Evolutionary conservation across 2,329 filamentous ascomycete species (phyloP).

Genomic region (Neofusicoccum sp.): DNA sequence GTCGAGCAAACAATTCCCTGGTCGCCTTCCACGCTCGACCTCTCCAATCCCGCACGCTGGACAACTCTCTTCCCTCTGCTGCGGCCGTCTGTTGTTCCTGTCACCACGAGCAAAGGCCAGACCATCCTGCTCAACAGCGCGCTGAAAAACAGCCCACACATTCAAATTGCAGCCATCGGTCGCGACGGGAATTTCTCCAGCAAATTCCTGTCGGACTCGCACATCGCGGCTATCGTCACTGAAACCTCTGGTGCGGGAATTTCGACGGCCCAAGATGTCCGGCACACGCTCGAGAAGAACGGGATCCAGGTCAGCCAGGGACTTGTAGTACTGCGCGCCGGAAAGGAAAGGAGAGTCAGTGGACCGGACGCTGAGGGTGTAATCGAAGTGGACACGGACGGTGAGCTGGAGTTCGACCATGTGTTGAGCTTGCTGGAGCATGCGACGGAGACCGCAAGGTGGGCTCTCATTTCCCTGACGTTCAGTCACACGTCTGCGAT

Average conservation of each 20-base stretch:
- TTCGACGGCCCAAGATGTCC: slow-evolving; percentile 29
- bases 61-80: slow-evolving; percentile 33
- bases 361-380: slow-evolving; percentile 26
- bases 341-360: slow-evolving; percentile 23
- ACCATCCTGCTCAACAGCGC: slow-evolving; percentile 32
- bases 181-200: slow-evolving; percentile 33
- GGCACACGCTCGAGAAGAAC: slow-evolving; percentile 24
- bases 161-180: slow-evolving; percentile 30
- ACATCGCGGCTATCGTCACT: slow-evolving; percentile 32
- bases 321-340: slow-evolving; percentile 29
- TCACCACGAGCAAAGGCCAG: slow-evolving; percentile 28
- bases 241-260: slow-evolving; percentile 26
- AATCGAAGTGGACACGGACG: slow-evolving; percentile 27
- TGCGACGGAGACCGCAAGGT: slow-evolving; percentile 26
- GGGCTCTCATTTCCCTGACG: not conserved
- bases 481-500: too few species aligned
- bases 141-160: slow-evolving; percentile 24
- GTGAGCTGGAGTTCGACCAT: slow-evolving; percentile 34
- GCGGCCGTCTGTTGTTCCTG: slow-evolving; percentile 28
- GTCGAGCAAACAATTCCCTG: slow-evolving; percentile 38
- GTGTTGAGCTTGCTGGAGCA: slow-evolving; percentile 30
- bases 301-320: slow-evolving; percentile 26
- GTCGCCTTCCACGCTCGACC: slow-evolving; percentile 26
- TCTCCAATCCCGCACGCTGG: slow-evolving; percentile 32
- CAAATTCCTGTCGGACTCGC: slow-evolving; percentile 32